These are phyloP conservation scores for Kalanchoe fedtschenkoi DNA, from an alignment of 164 flowering plant species.

Conservation along the genomic window DNA sequence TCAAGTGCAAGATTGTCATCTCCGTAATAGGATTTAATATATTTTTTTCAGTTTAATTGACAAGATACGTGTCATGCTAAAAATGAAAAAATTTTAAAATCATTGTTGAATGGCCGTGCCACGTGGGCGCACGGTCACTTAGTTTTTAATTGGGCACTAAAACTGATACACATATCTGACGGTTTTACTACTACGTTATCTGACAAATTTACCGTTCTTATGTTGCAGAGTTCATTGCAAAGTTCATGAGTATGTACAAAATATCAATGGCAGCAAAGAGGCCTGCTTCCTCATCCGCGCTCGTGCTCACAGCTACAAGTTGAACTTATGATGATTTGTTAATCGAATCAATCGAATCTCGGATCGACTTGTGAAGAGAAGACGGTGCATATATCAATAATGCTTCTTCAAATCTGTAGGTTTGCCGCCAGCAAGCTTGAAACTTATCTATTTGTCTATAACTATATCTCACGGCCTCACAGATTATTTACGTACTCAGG, in stretches of 20 bases:
- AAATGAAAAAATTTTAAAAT: no score
- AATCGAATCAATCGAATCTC: background rate
- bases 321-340: background rate
- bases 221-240: slow-evolving; percentile 54
- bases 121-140: no score
- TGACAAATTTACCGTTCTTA: background rate
- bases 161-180: no score
- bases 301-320: background rate
- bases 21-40: background rate
- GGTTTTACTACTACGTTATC: no score
- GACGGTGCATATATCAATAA: background rate
- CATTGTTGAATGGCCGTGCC: no score
- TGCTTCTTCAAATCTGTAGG: background rate
- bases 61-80: no score
- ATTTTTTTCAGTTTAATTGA: background rate
- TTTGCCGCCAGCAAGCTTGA: background rate
- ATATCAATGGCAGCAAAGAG: slow-evolving; percentile 4
- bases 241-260: slow-evolving; percentile 61
- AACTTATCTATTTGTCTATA: background rate
- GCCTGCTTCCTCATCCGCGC: background rate
- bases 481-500: slow-evolving; percentile 25
- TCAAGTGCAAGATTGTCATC: no score
- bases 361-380: no score
- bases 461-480: no score
- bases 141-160: no score